Conservation (phyloP, 257 asterid genomes). For the Lithospermum erythrorhizon region DNA sequence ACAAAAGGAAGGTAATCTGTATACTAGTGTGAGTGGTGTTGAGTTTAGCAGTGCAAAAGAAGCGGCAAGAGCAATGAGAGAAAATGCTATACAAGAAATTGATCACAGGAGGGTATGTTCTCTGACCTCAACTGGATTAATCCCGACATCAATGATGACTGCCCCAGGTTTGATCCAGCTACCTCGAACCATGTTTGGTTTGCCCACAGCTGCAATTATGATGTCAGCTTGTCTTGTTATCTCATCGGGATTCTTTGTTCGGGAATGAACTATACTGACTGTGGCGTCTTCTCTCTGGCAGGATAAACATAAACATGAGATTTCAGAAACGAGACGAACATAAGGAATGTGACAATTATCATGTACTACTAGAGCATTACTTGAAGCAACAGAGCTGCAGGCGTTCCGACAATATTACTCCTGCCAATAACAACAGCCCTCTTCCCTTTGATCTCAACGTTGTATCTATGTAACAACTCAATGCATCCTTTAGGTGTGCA, state of each 20-base stretch:
- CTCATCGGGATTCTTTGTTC: slow-evolving; percentile 72
- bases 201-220: slow-evolving; percentile 67
- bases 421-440: slow-evolving; percentile 84
- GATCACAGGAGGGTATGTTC: neutral
- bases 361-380: slow-evolving; percentile 25
- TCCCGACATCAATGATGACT: slow-evolving; percentile 81
- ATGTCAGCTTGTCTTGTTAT: slow-evolving; percentile 77
- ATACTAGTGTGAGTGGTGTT: neutral
- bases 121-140: slow-evolving; percentile 70
- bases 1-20: neutral
- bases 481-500: slow-evolving; percentile 96
- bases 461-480: slow-evolving; percentile 74
- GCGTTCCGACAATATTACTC: slow-evolving; percentile 92
- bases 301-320: neutral
- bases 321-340: neutral
- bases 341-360: neutral
- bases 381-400: slow-evolving; percentile 82
- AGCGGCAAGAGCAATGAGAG: neutral
- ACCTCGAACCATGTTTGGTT: slow-evolving; percentile 86
- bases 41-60: neutral
- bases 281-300: slow-evolving; percentile 87
- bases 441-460: slow-evolving; percentile 68
- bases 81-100: neutral
- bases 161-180: slow-evolving; percentile 95
- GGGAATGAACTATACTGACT: slow-evolving; percentile 74